Percentiles rank a stretch among this genome's conserved stretches.
Evolutionary conservation across 1,139 yeast genomes (phyloP).

Genomic region (Yamadazyma trypodendri): DNA sequence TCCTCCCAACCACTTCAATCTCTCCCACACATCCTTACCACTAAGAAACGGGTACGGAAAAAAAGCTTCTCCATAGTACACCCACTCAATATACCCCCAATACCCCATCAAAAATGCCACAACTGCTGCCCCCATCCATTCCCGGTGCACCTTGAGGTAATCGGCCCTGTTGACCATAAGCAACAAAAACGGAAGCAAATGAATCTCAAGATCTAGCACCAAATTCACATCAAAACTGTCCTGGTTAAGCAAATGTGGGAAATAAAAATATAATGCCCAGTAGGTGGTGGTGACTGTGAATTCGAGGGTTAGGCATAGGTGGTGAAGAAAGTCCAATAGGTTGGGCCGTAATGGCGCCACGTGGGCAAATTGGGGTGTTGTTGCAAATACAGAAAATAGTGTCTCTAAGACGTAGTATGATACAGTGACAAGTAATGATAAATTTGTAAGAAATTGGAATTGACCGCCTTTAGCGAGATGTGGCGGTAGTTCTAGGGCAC

Average conservation of each 20-base stretch:
- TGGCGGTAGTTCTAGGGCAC: conserved; percentile 18
- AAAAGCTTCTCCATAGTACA: conserved; percentile 6
- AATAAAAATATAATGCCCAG: conserved; percentile 20
- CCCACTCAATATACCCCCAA: conserved; percentile 11
- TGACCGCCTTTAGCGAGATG: conserved; percentile 21
- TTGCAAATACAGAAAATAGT: not conserved
- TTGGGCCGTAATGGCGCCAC: not conserved
- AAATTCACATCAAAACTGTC: conserved; percentile 19
- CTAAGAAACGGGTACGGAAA: conserved; percentile 14
- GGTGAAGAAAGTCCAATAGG: conserved; percentile 6
- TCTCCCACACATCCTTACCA: not conserved
- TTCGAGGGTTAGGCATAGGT: conserved; percentile 20
- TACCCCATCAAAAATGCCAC: conserved; percentile 5
- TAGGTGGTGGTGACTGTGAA: conserved; percentile 23
- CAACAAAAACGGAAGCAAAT: conserved; percentile 22
- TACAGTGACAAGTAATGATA: conserved; percentile 16
- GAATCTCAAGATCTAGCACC: conserved; percentile 22
- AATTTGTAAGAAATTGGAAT: conserved; percentile 24
- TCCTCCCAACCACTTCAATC: conserved; percentile 9
- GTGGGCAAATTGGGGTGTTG: not conserved
- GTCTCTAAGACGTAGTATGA: conserved; percentile 10
- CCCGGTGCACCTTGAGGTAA: not conserved
- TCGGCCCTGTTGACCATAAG: conserved; percentile 4
- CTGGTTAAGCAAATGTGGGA: conserved; percentile 20
- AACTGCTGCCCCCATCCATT: not conserved